These are phyloP conservation scores for Letharia lupina DNA, from an alignment of 495 filamentous ascomycete species.

Conservation along the genomic window DNA sequence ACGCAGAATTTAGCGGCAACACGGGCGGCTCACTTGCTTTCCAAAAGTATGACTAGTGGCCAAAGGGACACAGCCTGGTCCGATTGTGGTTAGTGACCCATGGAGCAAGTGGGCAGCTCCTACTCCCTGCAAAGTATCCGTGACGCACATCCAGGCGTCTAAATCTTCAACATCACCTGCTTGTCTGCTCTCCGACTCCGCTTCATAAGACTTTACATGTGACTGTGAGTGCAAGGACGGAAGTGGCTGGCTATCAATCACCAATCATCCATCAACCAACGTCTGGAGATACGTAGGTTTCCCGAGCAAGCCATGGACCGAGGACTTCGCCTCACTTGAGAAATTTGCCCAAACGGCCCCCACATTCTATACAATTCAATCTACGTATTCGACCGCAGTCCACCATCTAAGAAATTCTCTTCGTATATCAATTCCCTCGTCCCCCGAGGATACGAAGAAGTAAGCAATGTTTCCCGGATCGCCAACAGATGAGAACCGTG, in stretches of 20 bases:
- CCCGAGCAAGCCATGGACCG: neutral
- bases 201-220: neutral
- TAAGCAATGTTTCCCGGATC: neutral
- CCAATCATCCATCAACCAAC: neutral
- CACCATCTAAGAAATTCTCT: neutral
- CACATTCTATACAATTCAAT: neutral
- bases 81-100: neutral
- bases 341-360: conserved; percentile 1
- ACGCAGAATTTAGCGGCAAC: neutral
- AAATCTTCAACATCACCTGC: neutral
- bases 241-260: neutral
- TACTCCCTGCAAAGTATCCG: neutral
- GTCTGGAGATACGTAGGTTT: neutral
- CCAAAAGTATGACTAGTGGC: neutral
- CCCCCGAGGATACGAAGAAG: neutral
- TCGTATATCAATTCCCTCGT: neutral
- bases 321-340: neutral
- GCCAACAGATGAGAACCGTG: neutral
- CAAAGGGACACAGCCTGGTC: neutral
- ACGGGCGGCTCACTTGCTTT: neutral
- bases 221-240: neutral
- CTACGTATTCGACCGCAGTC: neutral
- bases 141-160: neutral
- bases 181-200: neutral
- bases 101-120: neutral